Evolutionary conservation across 495 filamentous ascomycete species (phyloP).

Genomic region (Penicillium paxilli): DNA sequence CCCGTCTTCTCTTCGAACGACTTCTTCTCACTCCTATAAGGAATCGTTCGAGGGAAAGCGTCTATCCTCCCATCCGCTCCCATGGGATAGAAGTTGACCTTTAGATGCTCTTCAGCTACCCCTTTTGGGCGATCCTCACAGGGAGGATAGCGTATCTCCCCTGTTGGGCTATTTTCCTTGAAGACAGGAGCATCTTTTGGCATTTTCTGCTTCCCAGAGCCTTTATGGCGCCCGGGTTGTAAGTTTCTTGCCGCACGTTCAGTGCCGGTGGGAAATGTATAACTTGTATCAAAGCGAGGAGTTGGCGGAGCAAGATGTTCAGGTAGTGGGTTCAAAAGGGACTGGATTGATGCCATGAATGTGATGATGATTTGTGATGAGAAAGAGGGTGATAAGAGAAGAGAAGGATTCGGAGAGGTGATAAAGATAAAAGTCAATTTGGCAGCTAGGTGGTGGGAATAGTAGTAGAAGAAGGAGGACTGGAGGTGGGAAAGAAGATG

Average conservation of each 20-base stretch:
- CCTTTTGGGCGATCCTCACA: slow-evolving; percentile 60
- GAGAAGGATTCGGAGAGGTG: background rate
- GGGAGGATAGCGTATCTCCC: slow-evolving; percentile 65
- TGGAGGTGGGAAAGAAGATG: background rate
- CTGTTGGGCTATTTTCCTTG: slow-evolving; percentile 56
- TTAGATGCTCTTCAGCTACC: slow-evolving; percentile 53
- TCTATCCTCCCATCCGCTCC: slow-evolving; percentile 55
- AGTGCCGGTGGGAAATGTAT: background rate
- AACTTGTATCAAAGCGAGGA: background rate
- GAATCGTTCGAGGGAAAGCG: slow-evolving; percentile 73
- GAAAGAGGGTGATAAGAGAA: background rate
- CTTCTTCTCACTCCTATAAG: slow-evolving; percentile 93
- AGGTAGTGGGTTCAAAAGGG: slow-evolving; percentile 32
- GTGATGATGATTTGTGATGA: background rate
- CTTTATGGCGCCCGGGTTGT: slow-evolving; percentile 1
- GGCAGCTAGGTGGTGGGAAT: slow-evolving; percentile 13
- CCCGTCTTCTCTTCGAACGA: slow-evolving; percentile 80
- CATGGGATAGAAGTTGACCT: slow-evolving; percentile 65
- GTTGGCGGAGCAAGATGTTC: slow-evolving; percentile 5
- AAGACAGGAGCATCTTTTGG: slow-evolving; percentile 63
- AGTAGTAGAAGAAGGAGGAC: slow-evolving; percentile 4
- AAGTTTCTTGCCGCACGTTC: background rate
- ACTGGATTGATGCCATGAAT: slow-evolving; percentile 34
- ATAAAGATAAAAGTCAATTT: slow-evolving; percentile 13
- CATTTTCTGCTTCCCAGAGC: slow-evolving; percentile 34